Evolutionary conservation across 2,329 filamentous ascomycete species (phyloP), one percentile per base, ranked within the genome.

Genomic region (Fusarium anthophilum): DNA sequence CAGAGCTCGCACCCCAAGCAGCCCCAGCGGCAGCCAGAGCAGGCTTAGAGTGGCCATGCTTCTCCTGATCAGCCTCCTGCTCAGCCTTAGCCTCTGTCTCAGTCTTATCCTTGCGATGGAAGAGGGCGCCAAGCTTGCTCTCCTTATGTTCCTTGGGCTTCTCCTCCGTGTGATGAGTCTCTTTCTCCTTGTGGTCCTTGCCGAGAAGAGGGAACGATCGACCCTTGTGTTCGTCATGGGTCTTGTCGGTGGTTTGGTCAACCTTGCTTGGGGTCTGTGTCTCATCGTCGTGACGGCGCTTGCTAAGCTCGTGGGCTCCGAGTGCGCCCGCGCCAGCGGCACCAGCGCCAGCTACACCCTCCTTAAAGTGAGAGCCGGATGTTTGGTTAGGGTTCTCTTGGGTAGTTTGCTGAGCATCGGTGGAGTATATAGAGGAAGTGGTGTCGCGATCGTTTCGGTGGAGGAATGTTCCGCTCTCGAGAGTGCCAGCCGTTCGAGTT

Each of bases 21-120:
- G 63, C 70, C 14, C 71, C 74, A 28, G 74, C 72, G 6, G 66
- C 71, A n/a, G 65, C 74, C 1, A 76, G 9, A 11, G 69, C 71
- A 39, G 74, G 65, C 35, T 63, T 74, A 8, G 71, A 66, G 8
- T 44, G 47, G 4, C 67, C 61, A 9, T 75, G 55, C 32, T 45
- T 48, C 8, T 75, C 62, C 2, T 57, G 44, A 13, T 50, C 41
- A n/a, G 45, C 32, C 4, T 60, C 53, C 24, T 69, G 60, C 18
- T 69, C 61, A 6, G 41, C n/a, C 55, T 58, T 58, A 5, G 43
- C 35, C 14, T 41, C 30, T 12, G 50, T 17, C 26, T 64, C 60
- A 15, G 41, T 35, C 10, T 71, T 55, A 7, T 68, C 58, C 38
- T 76, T 69, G 17, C 65, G 69, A 18, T 74, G 71, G 56, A 76